Evolutionary conservation across 352 stramenopile species (phyloP), one percentile per base, ranked within the genome.

Genomic region (Phytophthora agathidicida): DNA sequence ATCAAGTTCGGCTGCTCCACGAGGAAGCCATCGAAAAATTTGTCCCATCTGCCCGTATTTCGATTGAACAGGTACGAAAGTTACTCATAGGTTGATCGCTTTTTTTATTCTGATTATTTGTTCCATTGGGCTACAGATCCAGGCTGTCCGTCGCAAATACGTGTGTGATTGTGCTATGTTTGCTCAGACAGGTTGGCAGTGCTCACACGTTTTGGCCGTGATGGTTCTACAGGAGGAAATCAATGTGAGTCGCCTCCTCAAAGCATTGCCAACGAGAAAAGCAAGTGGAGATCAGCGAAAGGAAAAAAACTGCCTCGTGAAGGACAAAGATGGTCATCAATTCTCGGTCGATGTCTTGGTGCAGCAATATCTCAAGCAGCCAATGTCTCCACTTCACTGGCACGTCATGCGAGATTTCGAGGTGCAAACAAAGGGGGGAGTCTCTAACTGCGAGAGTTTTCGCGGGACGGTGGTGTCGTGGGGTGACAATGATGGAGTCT

Each of bases 181-280:
- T 51, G 19, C 31, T 31, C 38, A 45, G 36, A 50, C 24, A 28
- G 38, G 39, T 17, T 51, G 39, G 31, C 37, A 60, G 9, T 60
- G 51, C 39, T 50, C 51, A 0, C 39, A 52, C 39, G 51, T 51
- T 7, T 22, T 60, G 7, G 51, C 51, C 9, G 16, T 23, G 4
- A 61, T 54, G 52, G 35, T 36, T 32, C 27, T 54, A 7, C 33
- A 61, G 41, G 27, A 14, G 0, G 52, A 61, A 10, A 26, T 49
- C 3, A 48, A 16, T 17, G 22, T 47, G 11, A 33, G 7, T 11
- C 17, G 17, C 1, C 23, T 61, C 2, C 43, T 61, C 5, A 28
- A 27, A 17, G 26, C 33, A 48, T n/a, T 54, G 16, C 26, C 43
- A 8, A 54, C 43, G 6, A 14, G 27, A 38, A 61, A 54, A 31